Base-by-base conservation (phyloP, 257 asterid species). In the Coffea canephora region DNA sequence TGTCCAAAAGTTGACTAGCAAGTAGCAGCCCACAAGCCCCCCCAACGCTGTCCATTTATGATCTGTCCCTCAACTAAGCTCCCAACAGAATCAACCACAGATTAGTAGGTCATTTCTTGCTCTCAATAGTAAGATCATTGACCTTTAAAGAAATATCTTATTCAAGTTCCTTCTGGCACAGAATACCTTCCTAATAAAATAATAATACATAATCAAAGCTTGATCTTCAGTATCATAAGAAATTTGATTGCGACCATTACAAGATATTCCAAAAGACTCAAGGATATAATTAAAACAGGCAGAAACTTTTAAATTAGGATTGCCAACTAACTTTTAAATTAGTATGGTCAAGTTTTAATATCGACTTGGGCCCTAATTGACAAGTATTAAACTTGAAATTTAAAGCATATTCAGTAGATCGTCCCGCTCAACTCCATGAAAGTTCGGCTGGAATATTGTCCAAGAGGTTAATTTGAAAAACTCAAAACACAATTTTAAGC, bases 281-380 rank as follows among this genome's bases (percentile, higher is more conserved):
- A 4, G 10, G 31, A 18, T 54, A 55, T 74, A 10, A 10, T 48
- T 15, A 43, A 71, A 71, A 45, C 31, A 45, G 19, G 21, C 49
- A 45, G 19, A 43, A 43, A 45, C 48, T 43, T 15, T 0, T 19
- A 45, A 46, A 21, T 8, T 14, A 71, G 45, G 55, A 45, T 11
- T 8, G 55, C 75, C 75, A 71, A 23, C 75, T 71, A 71, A 71
- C 9, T n/a, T 69, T 21, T 46, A 50, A 49, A 34, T 48, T 54
- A 15, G n/a, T 54, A 54, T 54, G 1, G 4, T 16, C 61, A 54
- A 54, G 61, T 54, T 54, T 4, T 54, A 54, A 15, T 16, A 19
- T 16, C 4, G 23, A 16, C 23, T 1, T 54, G 23, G 18, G 6
- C 16, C 18, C n/a, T 5, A 54, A 1, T 54, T 5, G 57, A 54